Percentiles rank a stretch among this genome's conserved stretches.
Evolutionary conservation across 1,284 basidiomycete genomes (phyloP).

Genomic region (Caloboletus firmus): DNA sequence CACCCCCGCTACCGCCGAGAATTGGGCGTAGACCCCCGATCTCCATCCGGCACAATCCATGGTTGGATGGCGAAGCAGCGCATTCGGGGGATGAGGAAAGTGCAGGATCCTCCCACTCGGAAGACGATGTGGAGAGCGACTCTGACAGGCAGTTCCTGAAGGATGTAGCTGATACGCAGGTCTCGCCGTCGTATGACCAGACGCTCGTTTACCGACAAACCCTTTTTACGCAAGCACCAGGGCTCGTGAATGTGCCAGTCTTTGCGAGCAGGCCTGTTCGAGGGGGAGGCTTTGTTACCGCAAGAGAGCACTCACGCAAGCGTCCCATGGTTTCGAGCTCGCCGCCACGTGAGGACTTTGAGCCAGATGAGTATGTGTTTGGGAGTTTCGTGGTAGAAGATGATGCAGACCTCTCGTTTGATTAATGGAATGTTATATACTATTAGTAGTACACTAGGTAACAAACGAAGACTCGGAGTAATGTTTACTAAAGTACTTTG

Average conservation of each 20-base stretch:
- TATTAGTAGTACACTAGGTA: conserved; percentile 3
- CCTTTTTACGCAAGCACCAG: conserved; percentile 65
- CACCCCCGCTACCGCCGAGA: conserved; percentile 30
- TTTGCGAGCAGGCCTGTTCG: conserved; percentile 56
- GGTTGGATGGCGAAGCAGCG: conserved; percentile 65
- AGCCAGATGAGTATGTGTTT: conserved; percentile 61
- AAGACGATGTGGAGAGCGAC: conserved; percentile 63
- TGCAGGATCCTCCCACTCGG: conserved; percentile 55
- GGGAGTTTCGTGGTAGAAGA: conserved; percentile 80
- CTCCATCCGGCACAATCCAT: conserved; percentile 47
- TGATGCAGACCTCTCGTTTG: conserved; percentile 52
- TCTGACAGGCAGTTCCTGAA: conserved; percentile 70
- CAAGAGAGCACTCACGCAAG: conserved; percentile 27
- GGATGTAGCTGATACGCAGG: conserved; percentile 68
- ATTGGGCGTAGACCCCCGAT: conserved; percentile 34
- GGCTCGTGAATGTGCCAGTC: conserved; percentile 43
- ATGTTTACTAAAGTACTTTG: background rate
- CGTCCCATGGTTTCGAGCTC: conserved; percentile 54
- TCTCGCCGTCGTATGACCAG: conserved; percentile 75
- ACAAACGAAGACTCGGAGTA: background rate
- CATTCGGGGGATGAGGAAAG: conserved; percentile 82
- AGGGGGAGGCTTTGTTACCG: conserved; percentile 39
- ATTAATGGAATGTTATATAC: conserved; percentile 8
- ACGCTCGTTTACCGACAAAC: conserved; percentile 63
- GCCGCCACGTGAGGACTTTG: conserved; percentile 48